Base-by-base conservation (phyloP, 345 rosid genomes). In the Jatropha curcas region DNA sequence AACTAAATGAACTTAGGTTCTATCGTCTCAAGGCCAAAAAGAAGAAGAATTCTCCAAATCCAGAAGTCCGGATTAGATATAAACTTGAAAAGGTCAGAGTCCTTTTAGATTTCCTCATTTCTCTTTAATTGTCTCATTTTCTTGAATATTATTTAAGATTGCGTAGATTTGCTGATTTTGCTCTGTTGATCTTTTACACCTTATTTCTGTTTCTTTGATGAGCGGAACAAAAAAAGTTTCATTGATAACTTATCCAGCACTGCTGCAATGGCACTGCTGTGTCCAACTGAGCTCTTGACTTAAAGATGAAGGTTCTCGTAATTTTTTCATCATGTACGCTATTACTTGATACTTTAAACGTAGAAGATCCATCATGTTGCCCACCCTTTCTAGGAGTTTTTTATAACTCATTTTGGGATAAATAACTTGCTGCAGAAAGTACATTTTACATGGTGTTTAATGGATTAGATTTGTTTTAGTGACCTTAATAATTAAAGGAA, bases 31-130 rank as follows among this genome's bases (percentile, higher is more conserved):
- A 89, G 87, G 95, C 97, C 55, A 92, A 90, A 78, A 94, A 86
- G 93, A 89, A 90, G 92, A 94, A 88, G 84, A 94, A 92, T 80
- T 94, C 98, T 58, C 92, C 93, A 13, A 94, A 90, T 70, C 98
- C 98, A 20, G 97, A 90, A 89, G 97, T 94, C 67, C 82, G 98
- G 83, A 92, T 94, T 67, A 82, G 87, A 68, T 94, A 94, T 74
- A 94, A 90, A 83, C 97, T 92, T 34, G 97, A 87, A 65, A 94
- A 91, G 98, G 97, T 91, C 73, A 46, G 77, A 50, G 22, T 56
- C 59, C 61, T 71, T 69, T 48, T 58, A 52, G 7, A 63, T 39
- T 20, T 66, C 14, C 39, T 7, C 17, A 28, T 37, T 25, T 68
- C 25, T 22, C 19, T 48, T 16, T 17, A 48, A 20, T 28, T 13